A percentile compares a stretch with the other conserved stretches of the same genome.
phyloP scores from a whole-genome alignment of 2,329 filamentous ascomycete genomes.

The Cladosporium sp. region DNA sequence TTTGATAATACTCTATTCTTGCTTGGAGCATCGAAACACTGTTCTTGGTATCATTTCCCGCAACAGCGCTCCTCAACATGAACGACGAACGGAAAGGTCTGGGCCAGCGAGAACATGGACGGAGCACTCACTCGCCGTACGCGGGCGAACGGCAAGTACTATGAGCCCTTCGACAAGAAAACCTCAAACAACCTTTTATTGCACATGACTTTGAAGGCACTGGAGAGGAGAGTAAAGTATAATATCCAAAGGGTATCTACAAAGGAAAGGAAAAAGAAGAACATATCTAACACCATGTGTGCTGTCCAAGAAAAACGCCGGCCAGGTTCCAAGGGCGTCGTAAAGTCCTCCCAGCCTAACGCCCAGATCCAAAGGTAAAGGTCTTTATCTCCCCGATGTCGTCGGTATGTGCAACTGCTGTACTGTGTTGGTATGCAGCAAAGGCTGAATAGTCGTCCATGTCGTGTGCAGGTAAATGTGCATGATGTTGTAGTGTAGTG shows the following conservation, averaged over 20 bases:
- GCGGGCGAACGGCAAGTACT: neutral
- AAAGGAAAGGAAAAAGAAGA: neutral
- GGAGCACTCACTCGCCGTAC: neutral
- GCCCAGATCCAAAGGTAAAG: neutral
- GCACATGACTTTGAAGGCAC: neutral
- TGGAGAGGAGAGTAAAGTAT: neutral
- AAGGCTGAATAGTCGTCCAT: conserved; percentile 1
- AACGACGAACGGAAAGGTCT: neutral
- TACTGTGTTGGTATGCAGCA: conserved; percentile 8
- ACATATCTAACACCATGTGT: neutral
- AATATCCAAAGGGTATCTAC: conserved; percentile 15
- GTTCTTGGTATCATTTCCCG: neutral
- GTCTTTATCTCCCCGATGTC: neutral
- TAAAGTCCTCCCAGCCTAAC: conserved; percentile 1
- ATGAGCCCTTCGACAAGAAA: neutral
- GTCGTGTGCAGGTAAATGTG: conserved; percentile 5
- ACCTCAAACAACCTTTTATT: neutral
- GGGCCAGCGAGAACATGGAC: neutral
- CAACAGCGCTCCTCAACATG: neutral
- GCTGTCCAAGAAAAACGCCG: neutral
- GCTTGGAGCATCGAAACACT: neutral
- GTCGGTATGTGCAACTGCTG: conserved; percentile 17
- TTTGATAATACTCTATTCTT: neutral
- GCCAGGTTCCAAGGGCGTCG: conserved; percentile 1
- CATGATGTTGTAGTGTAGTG: neutral